Evolutionary conservation across 352 stramenopile genomes (phyloP), one percentile per base, ranked within the genome.

Genomic region (Proteromonas lacertae): DNA sequence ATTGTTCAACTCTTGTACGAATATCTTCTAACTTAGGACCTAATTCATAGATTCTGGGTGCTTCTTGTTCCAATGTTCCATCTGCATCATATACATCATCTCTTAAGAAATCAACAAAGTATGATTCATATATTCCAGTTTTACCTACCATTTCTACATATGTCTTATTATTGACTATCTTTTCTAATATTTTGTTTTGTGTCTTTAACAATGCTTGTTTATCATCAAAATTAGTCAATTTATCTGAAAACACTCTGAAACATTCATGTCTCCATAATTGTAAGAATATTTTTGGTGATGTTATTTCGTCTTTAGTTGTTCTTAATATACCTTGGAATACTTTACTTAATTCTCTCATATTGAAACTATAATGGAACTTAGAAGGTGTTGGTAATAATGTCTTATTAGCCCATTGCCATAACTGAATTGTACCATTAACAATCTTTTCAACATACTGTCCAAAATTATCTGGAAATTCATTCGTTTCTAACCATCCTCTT

Each of bases 81-180:
- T 93, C 79, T 46, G 90, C 77, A 38, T 94, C 81, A 43, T 90
- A 82, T 32, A 90, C 61, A 4, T 90, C 74, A 35, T 93, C 80
- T 22, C 79, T 66, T 10, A 96, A 53, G 53, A 96, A 96, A 49
- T 83, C 92, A 23, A 93, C 80, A 73, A 93, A 92, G 38, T 69
- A 82, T 39, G 68, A 79, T 39, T n/a, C n/a, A n/a, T n/a, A n/a
- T n/a, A n/a, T n/a, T n/a, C n/a, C n/a, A 3, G 22, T 25, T 3
- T 8, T 3, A 8, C 8, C 22, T 3, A 25, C 8, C 22, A 25
- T 8, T 3, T 25, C 22, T 3, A 8, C 22, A 25, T 25, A 25
- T 8, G 8, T 8, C 4, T 3, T 3, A 8, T 25, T 3, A 8
- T 25, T 8, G 22, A 25, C 8, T 8, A 25, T 25, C 22, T 25